Conservation (phyloP, 306 rosid species). For the Begonia masoniana region DNA sequence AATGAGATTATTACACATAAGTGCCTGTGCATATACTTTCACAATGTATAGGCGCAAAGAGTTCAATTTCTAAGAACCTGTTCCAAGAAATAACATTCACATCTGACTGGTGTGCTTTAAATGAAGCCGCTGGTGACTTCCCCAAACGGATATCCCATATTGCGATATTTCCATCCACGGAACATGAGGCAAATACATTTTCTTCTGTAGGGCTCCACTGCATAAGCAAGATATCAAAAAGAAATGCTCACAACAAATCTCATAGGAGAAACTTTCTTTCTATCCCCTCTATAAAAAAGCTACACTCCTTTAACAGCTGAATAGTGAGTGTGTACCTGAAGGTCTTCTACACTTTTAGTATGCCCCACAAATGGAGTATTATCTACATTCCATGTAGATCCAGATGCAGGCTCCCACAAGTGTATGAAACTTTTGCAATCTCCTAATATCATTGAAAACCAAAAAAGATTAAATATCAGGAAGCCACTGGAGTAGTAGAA, state of each 20-base stretch:
- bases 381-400: slow-evolving; percentile 64
- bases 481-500: background rate
- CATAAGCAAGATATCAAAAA: slow-evolving; percentile 15
- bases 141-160: slow-evolving; percentile 80
- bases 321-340: slow-evolving; percentile 39
- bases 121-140: slow-evolving; percentile 40
- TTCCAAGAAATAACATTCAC: slow-evolving; percentile 98
- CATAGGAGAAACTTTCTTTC: too few relatives aligned
- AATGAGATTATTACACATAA: slow-evolving; percentile 1
- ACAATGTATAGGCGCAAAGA: too few relatives aligned
- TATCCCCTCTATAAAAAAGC: too few relatives aligned
- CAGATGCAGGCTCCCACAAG: slow-evolving; percentile 85
- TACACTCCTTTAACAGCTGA: too few relatives aligned
- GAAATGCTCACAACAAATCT: background rate
- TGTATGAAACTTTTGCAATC: slow-evolving; percentile 65
- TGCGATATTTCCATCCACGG: slow-evolving; percentile 72
- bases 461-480: background rate
- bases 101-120: slow-evolving; percentile 81
- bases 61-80: slow-evolving; percentile 30
- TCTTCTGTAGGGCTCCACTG: slow-evolving; percentile 95
- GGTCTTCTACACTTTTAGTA: slow-evolving; percentile 77
- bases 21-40: too few relatives aligned
- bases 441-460: slow-evolving; percentile 28
- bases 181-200: slow-evolving; percentile 74
- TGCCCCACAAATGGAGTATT: slow-evolving; percentile 61